Evolutionary conservation across 345 rosid species (phyloP).

Genomic region (Punica granatum): DNA sequence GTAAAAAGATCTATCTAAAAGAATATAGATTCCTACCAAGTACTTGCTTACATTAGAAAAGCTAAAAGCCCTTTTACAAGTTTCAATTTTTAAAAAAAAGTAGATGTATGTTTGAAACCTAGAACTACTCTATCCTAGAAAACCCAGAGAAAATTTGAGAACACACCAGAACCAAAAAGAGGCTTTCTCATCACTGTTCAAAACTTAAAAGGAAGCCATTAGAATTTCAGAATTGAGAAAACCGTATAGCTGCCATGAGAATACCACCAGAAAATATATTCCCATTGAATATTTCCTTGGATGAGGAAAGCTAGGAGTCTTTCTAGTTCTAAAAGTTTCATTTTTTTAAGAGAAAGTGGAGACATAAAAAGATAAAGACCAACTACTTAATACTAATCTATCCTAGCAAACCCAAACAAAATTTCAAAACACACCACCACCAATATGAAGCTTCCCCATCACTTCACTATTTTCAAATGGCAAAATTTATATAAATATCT

Average conservation of each 20-base stretch:
- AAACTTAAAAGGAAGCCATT: background rate
- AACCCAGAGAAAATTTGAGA: too few species aligned
- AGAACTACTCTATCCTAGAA: too few species aligned
- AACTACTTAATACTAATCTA: background rate
- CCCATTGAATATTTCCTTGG: background rate
- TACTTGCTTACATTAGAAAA: background rate
- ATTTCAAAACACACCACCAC: background rate
- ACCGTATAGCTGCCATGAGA: too few species aligned
- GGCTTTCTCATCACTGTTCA: background rate
- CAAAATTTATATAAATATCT: background rate
- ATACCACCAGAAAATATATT: too few species aligned
- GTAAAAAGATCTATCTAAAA: background rate
- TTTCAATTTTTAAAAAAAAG: background rate
- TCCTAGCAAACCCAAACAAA: background rate
- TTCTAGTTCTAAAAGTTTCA: background rate
- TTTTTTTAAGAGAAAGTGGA: background rate
- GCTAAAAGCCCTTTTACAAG: background rate
- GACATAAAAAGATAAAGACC: background rate
- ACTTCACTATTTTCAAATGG: too few species aligned
- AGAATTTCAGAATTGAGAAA: background rate
- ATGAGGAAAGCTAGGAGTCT: background rate
- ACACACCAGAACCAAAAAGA: background rate
- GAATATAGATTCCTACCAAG: background rate
- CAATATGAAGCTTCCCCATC: background rate
- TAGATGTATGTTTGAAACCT: too few species aligned